Percentiles rank a stretch among this genome's conserved stretches.
These are phyloP conservation scores for Malus sylvestris DNA, from an alignment of 306 rosid species.

Conservation along the genomic window DNA sequence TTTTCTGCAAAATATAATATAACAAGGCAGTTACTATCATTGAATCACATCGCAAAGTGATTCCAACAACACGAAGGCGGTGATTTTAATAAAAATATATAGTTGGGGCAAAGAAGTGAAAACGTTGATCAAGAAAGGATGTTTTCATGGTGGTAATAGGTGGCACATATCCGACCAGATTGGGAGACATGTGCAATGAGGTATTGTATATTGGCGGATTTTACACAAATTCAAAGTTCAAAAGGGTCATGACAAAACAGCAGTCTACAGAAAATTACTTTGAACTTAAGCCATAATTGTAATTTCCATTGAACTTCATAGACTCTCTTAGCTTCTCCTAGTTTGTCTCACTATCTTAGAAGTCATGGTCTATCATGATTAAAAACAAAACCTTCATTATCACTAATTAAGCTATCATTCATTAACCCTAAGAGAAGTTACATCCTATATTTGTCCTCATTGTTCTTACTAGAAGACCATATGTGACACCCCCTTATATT, in stretches of 20 bases:
- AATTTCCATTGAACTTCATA: not conserved
- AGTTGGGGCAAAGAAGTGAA: not conserved
- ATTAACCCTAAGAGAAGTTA: conserved; percentile 11
- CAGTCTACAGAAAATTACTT: not conserved
- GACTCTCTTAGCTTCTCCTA: not conserved
- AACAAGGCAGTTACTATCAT: not conserved
- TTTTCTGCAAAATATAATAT: too few species aligned
- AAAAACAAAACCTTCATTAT: not conserved
- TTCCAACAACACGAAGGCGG: not conserved
- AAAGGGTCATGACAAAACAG: not conserved
- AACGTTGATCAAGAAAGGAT: not conserved
- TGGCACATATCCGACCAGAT: not conserved
- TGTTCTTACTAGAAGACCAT: not conserved
- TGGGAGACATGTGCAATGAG: not conserved
- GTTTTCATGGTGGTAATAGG: not conserved
- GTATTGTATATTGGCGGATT: not conserved
- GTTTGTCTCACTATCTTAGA: not conserved
- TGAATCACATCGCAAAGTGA: not conserved
- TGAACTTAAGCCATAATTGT: not conserved
- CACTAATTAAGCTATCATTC: not conserved
- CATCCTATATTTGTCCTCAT: conserved; percentile 1
- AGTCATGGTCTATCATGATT: conserved; percentile 7
- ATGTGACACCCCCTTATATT: conserved; percentile 4
- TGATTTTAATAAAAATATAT: not conserved
- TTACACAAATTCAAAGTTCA: not conserved